Evolutionary conservation across 2,329 filamentous ascomycete genomes (phyloP), one percentile per base, ranked within the genome.

Genomic region (Exophiala lecanii-corni): DNA sequence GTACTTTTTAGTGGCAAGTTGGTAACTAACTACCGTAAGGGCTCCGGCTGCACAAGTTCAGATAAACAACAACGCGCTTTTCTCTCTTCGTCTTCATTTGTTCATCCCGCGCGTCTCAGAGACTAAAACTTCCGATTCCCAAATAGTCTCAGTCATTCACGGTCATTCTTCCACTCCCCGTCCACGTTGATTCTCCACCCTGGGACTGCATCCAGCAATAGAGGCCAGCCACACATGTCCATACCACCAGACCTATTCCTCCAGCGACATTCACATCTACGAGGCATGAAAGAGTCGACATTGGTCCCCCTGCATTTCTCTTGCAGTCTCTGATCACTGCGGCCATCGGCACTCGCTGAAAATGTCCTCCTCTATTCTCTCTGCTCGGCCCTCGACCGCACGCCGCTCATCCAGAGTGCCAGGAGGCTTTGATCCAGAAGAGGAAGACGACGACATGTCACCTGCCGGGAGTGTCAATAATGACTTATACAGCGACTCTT

Each of bases 361-460:
- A 25, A 55, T 55, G 52, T 49, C 52, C 17, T 50, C 49, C n/a
- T 48, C 37, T 9, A 38, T 48, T 15, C 18, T 47, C 17, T 45
- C 42, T 34, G 41, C 39, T 30, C 46, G 44, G 31, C 46, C 48
- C 10, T 42, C 30, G 21, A 38, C 41, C 9, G 38, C 39, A 32
- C 51, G 53, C 36, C 43, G 51, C 25, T 47, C 49, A 19, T 61
- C 62, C 26, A 58, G 53, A 48, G 51, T 62, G n/a, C 57, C 64
- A 39, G 61, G 59, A 40, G 57, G 55, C 38, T 62, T 64, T 42
- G 61, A 63, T 30, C 57, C 54, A 13, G 62, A 63, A 40, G 54
- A 59, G 34, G 47, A 53, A 25, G 44, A 51, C 18, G 49, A 54
- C 32, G 50, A 55, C 38, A 13, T 51, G 36, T 50, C 51, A 31